Evolutionary conservation across 1,284 basidiomycete genomes (phyloP), one percentile per base, ranked within the genome.

Genomic region (Naganishia sp.): DNA sequence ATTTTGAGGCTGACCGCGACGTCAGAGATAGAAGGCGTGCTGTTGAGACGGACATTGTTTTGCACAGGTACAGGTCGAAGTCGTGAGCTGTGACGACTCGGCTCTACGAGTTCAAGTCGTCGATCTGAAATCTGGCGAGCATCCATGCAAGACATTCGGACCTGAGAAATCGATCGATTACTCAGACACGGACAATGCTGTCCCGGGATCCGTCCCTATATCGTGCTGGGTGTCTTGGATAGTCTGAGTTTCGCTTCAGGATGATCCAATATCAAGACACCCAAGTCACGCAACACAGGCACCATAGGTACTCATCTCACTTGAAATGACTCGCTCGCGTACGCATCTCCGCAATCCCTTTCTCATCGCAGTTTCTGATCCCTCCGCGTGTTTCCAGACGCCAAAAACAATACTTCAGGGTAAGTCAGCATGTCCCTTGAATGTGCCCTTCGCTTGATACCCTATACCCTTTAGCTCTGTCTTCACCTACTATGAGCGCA

Each of bases 371-470:
- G 46, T 36, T 10, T 10, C 44, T 48, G 33, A 46, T 11, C 43
- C 55, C 11, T 52, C 13, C 18, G 21, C 31, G 39, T 33, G 21
- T 61, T 13, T 3, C 18, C 64, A 79, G 78, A 79, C 70, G 76
- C 78, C 0, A 77, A 76, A 64, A 76, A 76, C 71, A 78, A 77
- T 65, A 78, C 78, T 1, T 79, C 77, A 25, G 77, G 78, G 63
- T 74, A 77, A 11, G 78, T 72, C 23, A 69, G 75, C 52, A 16
- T 39, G 18, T 42, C 28, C 36, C 9, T 10, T 3, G 18, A n/a
- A 18, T 6, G 1, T 18, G 5, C 13, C 2, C 33, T n/a, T 23
- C 16, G 31, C 48, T 18, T 50, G 18, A 18, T 39, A 9, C 42
- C 13, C 23, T 69, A 75, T 77, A 64, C 75, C 75, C 2, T 76